Percentiles rank a stretch among this genome's conserved stretches.
Evolutionary conservation across 192 early-diverging fungal species (phyloP).

Genomic region (Lunasporangiospora selenospora): DNA sequence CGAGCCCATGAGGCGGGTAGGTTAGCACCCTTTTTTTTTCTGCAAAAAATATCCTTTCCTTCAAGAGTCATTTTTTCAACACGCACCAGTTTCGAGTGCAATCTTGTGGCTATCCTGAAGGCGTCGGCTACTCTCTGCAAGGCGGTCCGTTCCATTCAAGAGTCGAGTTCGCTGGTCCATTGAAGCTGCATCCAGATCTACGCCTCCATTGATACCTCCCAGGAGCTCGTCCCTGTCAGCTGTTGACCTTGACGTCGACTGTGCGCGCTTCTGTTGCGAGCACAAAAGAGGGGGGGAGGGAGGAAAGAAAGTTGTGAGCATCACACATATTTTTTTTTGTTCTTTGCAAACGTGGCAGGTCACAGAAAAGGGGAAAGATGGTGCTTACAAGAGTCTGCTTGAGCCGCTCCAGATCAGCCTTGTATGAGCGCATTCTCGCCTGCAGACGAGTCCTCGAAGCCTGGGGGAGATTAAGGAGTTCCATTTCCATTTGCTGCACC

Average conservation of each 20-base stretch:
- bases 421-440: conserved; percentile 73
- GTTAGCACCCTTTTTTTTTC: too few species aligned
- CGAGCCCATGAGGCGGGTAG: background rate
- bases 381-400: conserved; percentile 75
- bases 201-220: conserved; percentile 50
- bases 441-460: conserved; percentile 69
- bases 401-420: conserved; percentile 80
- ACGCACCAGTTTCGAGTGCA: conserved; percentile 85
- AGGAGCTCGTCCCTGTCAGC: conserved; percentile 70
- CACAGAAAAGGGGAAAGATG: background rate
- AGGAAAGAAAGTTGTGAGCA: conserved; percentile 3
- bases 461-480: conserved; percentile 76
- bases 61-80: too few species aligned
- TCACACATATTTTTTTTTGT: conserved; percentile 1
- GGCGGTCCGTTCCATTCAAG: conserved; percentile 84
- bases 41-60: too few species aligned
- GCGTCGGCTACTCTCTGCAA: conserved; percentile 78
- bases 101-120: conserved; percentile 89
- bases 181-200: conserved; percentile 61
- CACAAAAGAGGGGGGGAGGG: background rate
- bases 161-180: conserved; percentile 83
- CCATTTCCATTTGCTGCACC: conserved; percentile 94
- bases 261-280: conserved; percentile 53
- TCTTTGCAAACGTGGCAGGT: background rate
- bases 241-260: conserved; percentile 46